phyloP scores from a whole-genome alignment of 495 filamentous ascomycete species.

The Bacidia rubella region DNA sequence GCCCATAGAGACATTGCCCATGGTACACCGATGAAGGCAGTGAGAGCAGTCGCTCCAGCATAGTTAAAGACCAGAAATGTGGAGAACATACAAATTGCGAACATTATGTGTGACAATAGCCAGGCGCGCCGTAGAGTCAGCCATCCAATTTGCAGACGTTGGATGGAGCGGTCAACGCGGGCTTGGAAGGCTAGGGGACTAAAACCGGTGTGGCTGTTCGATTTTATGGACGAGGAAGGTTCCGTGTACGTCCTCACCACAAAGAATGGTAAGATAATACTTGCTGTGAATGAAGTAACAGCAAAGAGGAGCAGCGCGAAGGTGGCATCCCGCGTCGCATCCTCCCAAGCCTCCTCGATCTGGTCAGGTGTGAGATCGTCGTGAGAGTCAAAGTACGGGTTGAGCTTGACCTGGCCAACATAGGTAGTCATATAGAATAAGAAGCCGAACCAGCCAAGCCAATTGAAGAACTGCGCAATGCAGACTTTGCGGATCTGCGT shows the following conservation, averaged over 20 bases:
- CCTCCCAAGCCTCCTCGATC: slow-evolving; percentile 65
- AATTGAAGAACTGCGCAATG: slow-evolving; percentile 75
- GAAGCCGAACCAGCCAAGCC: slow-evolving; percentile 93
- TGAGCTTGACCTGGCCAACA: slow-evolving; percentile 77
- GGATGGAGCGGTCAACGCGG: slow-evolving; percentile 27
- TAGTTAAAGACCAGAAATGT: slow-evolving; percentile 62
- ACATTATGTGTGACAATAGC: slow-evolving; percentile 68
- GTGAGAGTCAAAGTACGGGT: slow-evolving; percentile 62
- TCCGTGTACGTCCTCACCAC: slow-evolving; percentile 55
- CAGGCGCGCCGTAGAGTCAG: slow-evolving; percentile 78
- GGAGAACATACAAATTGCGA: slow-evolving; percentile 61
- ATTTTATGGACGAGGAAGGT: slow-evolving; percentile 9
- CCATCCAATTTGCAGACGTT: slow-evolving; percentile 54
- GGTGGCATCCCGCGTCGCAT: slow-evolving; percentile 67
- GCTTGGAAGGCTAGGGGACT: slow-evolving; percentile 12
- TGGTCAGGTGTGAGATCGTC: slow-evolving; percentile 61
- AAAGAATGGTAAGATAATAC: slow-evolving; percentile 69
- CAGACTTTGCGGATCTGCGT: slow-evolving; percentile 72
- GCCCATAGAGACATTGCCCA: slow-evolving; percentile 89
- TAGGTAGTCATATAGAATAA: slow-evolving; percentile 88
- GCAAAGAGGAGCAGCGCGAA: slow-evolving; percentile 81
- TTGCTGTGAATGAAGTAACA: slow-evolving; percentile 62
- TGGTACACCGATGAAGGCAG: slow-evolving; percentile 66
- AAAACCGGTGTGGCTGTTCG: slow-evolving; percentile 5
- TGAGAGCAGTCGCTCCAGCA: slow-evolving; percentile 53